Conservation (phyloP, 345 rosid genomes). For the Turritis glabra region DNA sequence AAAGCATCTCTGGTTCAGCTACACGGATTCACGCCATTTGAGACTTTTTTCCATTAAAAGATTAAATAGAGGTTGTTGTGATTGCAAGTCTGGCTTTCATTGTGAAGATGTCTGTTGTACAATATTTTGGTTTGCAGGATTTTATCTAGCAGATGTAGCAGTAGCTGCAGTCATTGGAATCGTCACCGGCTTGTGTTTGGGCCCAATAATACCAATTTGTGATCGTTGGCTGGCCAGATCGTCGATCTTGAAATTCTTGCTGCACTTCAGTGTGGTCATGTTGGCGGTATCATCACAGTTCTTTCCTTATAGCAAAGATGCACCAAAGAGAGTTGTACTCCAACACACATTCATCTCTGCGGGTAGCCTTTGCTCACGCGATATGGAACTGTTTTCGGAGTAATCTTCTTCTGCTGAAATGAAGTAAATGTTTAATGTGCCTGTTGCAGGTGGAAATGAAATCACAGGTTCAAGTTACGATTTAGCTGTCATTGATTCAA, state of each 20-base stretch:
- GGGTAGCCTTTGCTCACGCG: constrained; percentile 47
- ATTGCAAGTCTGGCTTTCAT: neutral
- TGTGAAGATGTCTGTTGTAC: neutral
- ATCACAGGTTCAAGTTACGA: constrained; percentile 68
- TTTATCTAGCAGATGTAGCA: constrained; percentile 63
- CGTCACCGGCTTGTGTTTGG: constrained; percentile 77
- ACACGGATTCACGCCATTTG: neutral
- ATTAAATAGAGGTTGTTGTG: neutral
- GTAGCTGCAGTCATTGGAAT: constrained; percentile 74
- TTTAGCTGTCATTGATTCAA: constrained; percentile 80
- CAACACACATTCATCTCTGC: constrained; percentile 73
- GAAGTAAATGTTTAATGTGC: neutral
- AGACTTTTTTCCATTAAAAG: neutral
- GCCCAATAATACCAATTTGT: constrained; percentile 77
- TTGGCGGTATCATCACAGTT: constrained; percentile 86
- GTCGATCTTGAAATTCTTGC: constrained; percentile 65
- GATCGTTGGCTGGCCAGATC: constrained; percentile 81
- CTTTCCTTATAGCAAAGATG: constrained; percentile 85
- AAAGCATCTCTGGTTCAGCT: constrained; percentile 22
- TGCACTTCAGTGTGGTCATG: constrained; percentile 66
- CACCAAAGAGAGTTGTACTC: constrained; percentile 89
- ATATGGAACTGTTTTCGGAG: neutral
- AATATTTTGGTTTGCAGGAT: constrained; percentile 57
- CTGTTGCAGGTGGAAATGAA: constrained; percentile 58
- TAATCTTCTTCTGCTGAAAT: neutral